A percentile compares a stretch with the other conserved stretches of the same genome.
Conservation (phyloP, 2,329 filamentous ascomycete genomes). For the Elsinoe australis region DNA sequence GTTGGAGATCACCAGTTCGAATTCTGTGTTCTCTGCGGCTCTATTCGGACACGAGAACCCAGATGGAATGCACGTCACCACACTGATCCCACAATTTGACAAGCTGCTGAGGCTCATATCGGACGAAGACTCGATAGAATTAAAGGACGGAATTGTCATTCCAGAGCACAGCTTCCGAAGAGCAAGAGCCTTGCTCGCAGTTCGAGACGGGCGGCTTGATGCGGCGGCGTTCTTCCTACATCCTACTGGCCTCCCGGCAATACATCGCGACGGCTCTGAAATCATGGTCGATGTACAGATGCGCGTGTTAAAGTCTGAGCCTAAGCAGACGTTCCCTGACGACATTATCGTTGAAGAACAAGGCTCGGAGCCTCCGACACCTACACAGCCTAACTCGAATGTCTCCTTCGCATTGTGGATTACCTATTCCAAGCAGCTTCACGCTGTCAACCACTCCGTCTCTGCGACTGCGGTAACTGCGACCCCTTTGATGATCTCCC, state of each 20-base stretch:
- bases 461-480: conserved; percentile 57
- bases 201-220: conserved; percentile 76
- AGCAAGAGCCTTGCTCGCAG: conserved; percentile 72
- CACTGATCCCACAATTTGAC: conserved; percentile 81
- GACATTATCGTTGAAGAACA: conserved; percentile 59
- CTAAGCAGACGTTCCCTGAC: conserved; percentile 51
- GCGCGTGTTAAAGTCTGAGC: conserved; percentile 88
- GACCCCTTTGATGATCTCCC: conserved; percentile 54
- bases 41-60: conserved; percentile 83
- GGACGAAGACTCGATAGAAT: conserved; percentile 74
- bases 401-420: conserved; percentile 95
- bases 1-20: conserved; percentile 80
- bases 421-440: conserved; percentile 88
- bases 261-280: conserved; percentile 82
- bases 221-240: conserved; percentile 68
- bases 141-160: conserved; percentile 91
- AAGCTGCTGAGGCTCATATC: conserved; percentile 71
- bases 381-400: conserved; percentile 55
- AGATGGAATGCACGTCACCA: conserved; percentile 69
- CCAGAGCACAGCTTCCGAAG: conserved; percentile 93
- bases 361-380: conserved; percentile 42
- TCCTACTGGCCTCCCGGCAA: conserved; percentile 75
- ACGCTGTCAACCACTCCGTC: conserved; percentile 59
- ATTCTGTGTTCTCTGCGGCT: conserved; percentile 86
- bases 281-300: conserved; percentile 95